Conservation (phyloP, 495 filamentous ascomycete genomes). For the Penicillium pulvis region DNA sequence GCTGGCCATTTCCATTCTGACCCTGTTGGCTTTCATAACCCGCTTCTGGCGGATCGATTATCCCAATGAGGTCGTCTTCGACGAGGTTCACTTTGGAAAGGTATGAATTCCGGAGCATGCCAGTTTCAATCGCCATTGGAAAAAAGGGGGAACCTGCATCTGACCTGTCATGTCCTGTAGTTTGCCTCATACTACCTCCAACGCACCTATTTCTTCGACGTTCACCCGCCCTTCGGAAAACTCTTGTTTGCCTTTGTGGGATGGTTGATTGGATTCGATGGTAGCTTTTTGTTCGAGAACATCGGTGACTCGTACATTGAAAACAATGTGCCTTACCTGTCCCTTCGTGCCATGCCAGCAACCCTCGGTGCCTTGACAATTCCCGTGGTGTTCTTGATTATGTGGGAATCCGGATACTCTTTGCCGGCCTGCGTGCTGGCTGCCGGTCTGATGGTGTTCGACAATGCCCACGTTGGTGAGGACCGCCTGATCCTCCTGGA, state of each 20-base stretch:
- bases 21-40: slow-evolving; percentile 81
- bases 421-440: slow-evolving; percentile 88
- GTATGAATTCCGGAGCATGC: slow-evolving; percentile 49
- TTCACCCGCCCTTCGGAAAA: slow-evolving; percentile 92
- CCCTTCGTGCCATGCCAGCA: slow-evolving; percentile 91
- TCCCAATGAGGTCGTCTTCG: slow-evolving; percentile 96
- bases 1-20: slow-evolving; percentile 76
- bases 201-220: slow-evolving; percentile 99
- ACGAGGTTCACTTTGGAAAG: slow-evolving; percentile 99
- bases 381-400: slow-evolving; percentile 91
- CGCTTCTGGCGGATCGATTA: slow-evolving; percentile 94
- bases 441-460: slow-evolving; percentile 85
- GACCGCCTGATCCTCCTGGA: slow-evolving; percentile 94
- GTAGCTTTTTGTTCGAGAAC: slow-evolving; percentile 97
- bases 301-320: slow-evolving; percentile 98
- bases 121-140: slow-evolving; percentile 3
- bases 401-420: slow-evolving; percentile 99
- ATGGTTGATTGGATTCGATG: slow-evolving; percentile 94
- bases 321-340: slow-evolving; percentile 96
- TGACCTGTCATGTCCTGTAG: slow-evolving; percentile 46
- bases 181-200: slow-evolving; percentile 97
- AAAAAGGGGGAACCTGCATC: slow-evolving; percentile 14
- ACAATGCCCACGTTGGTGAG: slow-evolving; percentile 98
- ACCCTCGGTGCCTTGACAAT: slow-evolving; percentile 90
- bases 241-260: slow-evolving; percentile 80